Conservation (phyloP, 78 protist species). For the Bodo saltans region DNA sequence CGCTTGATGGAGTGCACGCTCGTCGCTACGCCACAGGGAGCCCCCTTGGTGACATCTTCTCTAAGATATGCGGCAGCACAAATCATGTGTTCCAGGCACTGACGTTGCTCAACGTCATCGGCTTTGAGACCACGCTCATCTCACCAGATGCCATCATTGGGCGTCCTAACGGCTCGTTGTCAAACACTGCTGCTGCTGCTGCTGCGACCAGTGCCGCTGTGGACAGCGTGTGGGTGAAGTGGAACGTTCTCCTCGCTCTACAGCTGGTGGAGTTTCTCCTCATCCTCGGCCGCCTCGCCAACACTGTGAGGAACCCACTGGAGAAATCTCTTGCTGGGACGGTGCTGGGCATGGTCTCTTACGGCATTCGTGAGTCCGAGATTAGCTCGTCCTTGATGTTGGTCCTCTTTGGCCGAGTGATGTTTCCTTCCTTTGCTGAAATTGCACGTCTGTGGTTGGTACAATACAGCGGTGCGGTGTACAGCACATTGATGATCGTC, state of each 20-base stretch:
- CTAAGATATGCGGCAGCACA: conserved; percentile 10
- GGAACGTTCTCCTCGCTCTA: neutral
- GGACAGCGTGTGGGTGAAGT: neutral
- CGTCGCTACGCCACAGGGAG: neutral
- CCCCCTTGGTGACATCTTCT: conserved; percentile 28
- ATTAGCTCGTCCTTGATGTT: neutral
- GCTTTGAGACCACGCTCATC: conserved; percentile 7
- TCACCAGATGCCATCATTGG: neutral
- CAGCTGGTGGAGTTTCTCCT: neutral
- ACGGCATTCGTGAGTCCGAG: neutral
- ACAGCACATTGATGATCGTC: neutral
- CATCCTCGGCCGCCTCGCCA: too few relatives aligned
- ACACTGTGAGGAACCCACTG: too few relatives aligned
- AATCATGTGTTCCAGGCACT: conserved; percentile 12
- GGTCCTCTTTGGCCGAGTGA: neutral
- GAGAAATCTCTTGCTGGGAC: too few relatives aligned
- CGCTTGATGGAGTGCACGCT: conserved; percentile 48
- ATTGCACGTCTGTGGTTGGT: neutral
- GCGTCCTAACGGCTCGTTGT: conserved; percentile 28
- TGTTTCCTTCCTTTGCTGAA: neutral
- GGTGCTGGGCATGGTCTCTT: too few relatives aligned
- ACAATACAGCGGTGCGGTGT: neutral
- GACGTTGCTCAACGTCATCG: neutral
- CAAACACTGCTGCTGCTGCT: conserved; percentile 12
- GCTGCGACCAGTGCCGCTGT: neutral